Percentiles rank a stretch among this genome's conserved stretches.
These are phyloP conservation scores for Dryas drummondii DNA, from an alignment of 306 rosid genomes.

Conservation along the genomic window DNA sequence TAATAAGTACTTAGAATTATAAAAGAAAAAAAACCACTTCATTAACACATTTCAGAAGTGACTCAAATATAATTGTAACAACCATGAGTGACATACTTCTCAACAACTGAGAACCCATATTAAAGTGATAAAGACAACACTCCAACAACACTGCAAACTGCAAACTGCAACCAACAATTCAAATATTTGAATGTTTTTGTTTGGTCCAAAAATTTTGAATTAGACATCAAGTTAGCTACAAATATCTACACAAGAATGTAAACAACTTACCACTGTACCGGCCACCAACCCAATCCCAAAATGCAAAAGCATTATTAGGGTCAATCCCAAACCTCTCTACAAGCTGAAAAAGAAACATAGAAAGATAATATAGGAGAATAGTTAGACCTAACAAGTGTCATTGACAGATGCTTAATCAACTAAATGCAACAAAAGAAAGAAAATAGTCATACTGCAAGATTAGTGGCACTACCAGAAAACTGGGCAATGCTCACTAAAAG, in stretches of 20 bases:
- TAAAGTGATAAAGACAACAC: slow-evolving; percentile 92
- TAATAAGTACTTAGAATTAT: background rate
- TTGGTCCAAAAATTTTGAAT: slow-evolving; percentile 22
- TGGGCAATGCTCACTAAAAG: too few species aligned
- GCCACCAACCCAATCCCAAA: slow-evolving; percentile 99
- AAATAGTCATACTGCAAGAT: slow-evolving; percentile 58
- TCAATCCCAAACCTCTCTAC: slow-evolving; percentile 96
- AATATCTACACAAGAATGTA: slow-evolving; percentile 12
- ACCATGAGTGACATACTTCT: slow-evolving; percentile 55
- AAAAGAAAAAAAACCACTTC: slow-evolving; percentile 3
- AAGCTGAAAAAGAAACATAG: slow-evolving; percentile 55
- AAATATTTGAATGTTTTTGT: too few species aligned
- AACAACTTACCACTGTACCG: slow-evolving; percentile 74
- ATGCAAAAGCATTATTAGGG: slow-evolving; percentile 94
- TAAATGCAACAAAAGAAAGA: slow-evolving; percentile 17
- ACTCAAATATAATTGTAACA: slow-evolving; percentile 8
- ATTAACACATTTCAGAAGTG: slow-evolving; percentile 22
- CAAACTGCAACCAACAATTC: slow-evolving; percentile 67
- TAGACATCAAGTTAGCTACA: slow-evolving; percentile 17
- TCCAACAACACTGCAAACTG: slow-evolving; percentile 98
- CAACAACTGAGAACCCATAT: slow-evolving; percentile 83
- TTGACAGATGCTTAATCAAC: slow-evolving; percentile 17
- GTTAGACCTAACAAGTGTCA: background rate
- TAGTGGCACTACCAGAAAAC: slow-evolving; percentile 41
- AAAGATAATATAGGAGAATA: slow-evolving; percentile 7